Conservation (phyloP, 441 rosid species). For the Rhodomyrtus psidioides region DNA sequence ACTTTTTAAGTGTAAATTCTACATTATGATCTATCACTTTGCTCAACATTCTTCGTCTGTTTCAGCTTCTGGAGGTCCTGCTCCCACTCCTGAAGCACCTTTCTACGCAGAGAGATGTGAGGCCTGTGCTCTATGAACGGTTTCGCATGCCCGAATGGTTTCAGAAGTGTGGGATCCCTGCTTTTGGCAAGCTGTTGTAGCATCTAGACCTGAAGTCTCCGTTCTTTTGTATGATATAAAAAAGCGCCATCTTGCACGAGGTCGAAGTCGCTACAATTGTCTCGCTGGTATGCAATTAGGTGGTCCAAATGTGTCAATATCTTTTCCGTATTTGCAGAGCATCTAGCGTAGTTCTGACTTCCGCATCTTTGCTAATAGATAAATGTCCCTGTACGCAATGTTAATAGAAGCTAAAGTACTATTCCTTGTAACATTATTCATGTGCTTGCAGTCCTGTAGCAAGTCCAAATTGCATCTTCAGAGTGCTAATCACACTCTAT, state of each 20-base stretch:
- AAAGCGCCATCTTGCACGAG: background rate
- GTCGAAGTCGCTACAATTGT: background rate
- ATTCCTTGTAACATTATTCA: background rate
- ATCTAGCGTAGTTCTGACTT: background rate
- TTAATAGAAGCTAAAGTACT: background rate
- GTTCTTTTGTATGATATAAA: background rate
- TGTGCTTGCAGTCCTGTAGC: background rate
- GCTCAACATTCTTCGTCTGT: conserved; percentile 1
- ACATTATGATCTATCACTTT: background rate
- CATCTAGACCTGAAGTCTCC: background rate
- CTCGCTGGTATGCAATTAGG: background rate
- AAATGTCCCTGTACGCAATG: background rate
- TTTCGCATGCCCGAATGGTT: conserved; percentile 97
- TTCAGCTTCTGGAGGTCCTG: conserved; percentile 80
- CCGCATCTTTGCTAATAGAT: background rate
- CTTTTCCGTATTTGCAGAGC: background rate
- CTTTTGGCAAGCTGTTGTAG: conserved; percentile 33
- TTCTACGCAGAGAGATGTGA: conserved; percentile 68
- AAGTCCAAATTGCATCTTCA: background rate
- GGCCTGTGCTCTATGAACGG: conserved; percentile 58
- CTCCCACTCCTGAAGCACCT: conserved; percentile 88
- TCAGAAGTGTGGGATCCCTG: conserved; percentile 83
- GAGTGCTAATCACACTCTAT: background rate
- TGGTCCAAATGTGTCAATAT: background rate
- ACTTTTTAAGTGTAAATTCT: background rate